Evolutionary conservation across 1,284 basidiomycete genomes (phyloP), one percentile per base, ranked within the genome.

Genomic region (Ceratobasidium sp.): DNA sequence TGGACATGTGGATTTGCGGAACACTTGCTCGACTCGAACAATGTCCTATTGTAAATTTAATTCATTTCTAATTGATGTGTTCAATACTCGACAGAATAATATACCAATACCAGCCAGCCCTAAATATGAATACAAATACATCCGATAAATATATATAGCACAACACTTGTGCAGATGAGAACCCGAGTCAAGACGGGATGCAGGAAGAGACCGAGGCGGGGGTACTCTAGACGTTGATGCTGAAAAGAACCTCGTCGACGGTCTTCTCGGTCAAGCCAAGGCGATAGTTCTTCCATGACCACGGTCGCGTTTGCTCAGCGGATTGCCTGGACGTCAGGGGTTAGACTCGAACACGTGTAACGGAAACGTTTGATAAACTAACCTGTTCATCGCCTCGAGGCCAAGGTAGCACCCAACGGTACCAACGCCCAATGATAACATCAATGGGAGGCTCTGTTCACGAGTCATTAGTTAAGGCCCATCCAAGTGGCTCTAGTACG

Each of bases 341-440:
- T 36, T 58, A 23, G 34, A 32, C 16, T 32, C 9, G 36, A 9
- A 39, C 30, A 21, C 32, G 30, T 12, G 16, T 5, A 36, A 36
- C 10, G 6, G 16, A 50, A 36, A 36, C n/a, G 53, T 18, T n/a
- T 18, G 32, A n/a, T n/a, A 34, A 28, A 48, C 48, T 39, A 16
- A 67, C 64, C n/a, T 67, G 64, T 26, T 32, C 50, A 55, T 30
- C 10, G 64, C 48, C 50, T 55, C 46, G 23, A 67, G 50, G 21
- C 64, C 64, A n/a, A 67, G 48, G 64, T 67, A 67, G 23, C 48
- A 67, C 12, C 64, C 64, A 18, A 62, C 64, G 18, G 34, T 58
- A 10, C 64, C 64, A 46, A 67, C 34, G 34, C 34, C 30, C 6
- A 67, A 26, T 14, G 64, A 67, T 10, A 67, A 50, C 64, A 67